Evolutionary conservation across 352 stramenopile genomes (phyloP).

Genomic region (Pythium phragmitis): DNA sequence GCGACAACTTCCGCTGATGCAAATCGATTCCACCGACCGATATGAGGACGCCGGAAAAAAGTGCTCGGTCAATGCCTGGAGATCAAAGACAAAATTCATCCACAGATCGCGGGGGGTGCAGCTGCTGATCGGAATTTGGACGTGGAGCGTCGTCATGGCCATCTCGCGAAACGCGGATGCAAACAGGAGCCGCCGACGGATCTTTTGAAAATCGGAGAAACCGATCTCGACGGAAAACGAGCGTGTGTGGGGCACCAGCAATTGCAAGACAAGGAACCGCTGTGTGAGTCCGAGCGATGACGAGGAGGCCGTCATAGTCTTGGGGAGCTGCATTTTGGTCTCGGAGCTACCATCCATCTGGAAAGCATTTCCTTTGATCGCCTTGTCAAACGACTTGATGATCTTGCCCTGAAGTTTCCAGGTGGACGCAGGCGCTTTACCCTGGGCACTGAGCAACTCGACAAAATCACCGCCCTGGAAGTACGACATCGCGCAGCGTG

Average conservation of each 20-base stretch:
- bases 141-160: slow-evolving; percentile 49
- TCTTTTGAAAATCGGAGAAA: slow-evolving; percentile 74
- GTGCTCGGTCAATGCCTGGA: slow-evolving; percentile 55
- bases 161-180: slow-evolving; percentile 79
- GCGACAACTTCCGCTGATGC: slow-evolving; percentile 65
- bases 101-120: slow-evolving; percentile 61
- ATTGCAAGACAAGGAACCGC: slow-evolving; percentile 71
- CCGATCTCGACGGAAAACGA: slow-evolving; percentile 79
- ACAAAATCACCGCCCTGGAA: slow-evolving; percentile 83
- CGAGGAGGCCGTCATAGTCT: slow-evolving; percentile 31
- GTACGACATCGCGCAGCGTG: slow-evolving; percentile 31
- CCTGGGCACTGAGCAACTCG: slow-evolving; percentile 78
- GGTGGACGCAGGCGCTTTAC: slow-evolving; percentile 57
- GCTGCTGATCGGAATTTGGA: slow-evolving; percentile 59
- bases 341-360: slow-evolving; percentile 70
- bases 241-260: slow-evolving; percentile 56
- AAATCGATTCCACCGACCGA: slow-evolving; percentile 78
- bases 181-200: slow-evolving; percentile 69
- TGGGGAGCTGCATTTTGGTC: slow-evolving; percentile 83
- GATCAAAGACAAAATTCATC: slow-evolving; percentile 79
- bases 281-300: slow-evolving; percentile 62
- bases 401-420: slow-evolving; percentile 84
- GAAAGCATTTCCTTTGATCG: slow-evolving; percentile 76
- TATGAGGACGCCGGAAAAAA: slow-evolving; percentile 56
- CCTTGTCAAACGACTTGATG: slow-evolving; percentile 77